Evolutionary conservation across 2,329 filamentous ascomycete species (phyloP).

Genomic region (Ramichloridium luteum): DNA sequence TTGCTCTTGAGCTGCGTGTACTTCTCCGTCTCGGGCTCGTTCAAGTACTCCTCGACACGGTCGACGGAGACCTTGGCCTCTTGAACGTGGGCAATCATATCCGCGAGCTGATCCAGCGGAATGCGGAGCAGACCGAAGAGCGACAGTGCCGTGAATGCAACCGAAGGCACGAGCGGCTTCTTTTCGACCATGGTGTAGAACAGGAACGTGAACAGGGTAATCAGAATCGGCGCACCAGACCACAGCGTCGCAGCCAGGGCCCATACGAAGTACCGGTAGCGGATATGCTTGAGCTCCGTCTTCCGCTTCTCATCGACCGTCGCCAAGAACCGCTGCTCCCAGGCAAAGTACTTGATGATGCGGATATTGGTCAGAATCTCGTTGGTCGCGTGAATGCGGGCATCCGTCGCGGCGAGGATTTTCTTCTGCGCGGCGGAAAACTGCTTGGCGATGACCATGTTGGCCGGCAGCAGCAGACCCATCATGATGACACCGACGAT

Average conservation of each 20-base stretch:
- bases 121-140: slow-evolving; percentile 89
- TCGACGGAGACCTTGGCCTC: slow-evolving; percentile 95
- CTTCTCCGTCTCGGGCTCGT: slow-evolving; percentile 91
- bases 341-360: slow-evolving; percentile 99
- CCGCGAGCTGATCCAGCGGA: slow-evolving; percentile 86
- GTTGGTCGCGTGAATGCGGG: slow-evolving; percentile 90
- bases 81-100: slow-evolving; percentile 97
- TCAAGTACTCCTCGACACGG: slow-evolving; percentile 87
- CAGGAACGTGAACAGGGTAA: slow-evolving; percentile 92
- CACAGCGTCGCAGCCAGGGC: slow-evolving; percentile 83
- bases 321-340: slow-evolving; percentile 81
- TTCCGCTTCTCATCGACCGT: slow-evolving; percentile 81
- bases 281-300: slow-evolving; percentile 64
- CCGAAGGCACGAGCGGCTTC: slow-evolving; percentile 78
- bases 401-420: slow-evolving; percentile 87
- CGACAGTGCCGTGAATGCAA: slow-evolving; percentile 92
- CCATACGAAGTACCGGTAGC: slow-evolving; percentile 81
- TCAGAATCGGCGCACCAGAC: slow-evolving; percentile 90
- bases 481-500: slow-evolving; percentile 89
- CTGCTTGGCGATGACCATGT: slow-evolving; percentile 73
- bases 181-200: slow-evolving; percentile 83
- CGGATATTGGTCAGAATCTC: slow-evolving; percentile 94
- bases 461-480: slow-evolving; percentile 76
- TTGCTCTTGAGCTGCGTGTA: slow-evolving; percentile 69
- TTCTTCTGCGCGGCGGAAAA: slow-evolving; percentile 80